phyloP scores from a whole-genome alignment of 148 eudicot genomes.

The Cornus florida region DNA sequence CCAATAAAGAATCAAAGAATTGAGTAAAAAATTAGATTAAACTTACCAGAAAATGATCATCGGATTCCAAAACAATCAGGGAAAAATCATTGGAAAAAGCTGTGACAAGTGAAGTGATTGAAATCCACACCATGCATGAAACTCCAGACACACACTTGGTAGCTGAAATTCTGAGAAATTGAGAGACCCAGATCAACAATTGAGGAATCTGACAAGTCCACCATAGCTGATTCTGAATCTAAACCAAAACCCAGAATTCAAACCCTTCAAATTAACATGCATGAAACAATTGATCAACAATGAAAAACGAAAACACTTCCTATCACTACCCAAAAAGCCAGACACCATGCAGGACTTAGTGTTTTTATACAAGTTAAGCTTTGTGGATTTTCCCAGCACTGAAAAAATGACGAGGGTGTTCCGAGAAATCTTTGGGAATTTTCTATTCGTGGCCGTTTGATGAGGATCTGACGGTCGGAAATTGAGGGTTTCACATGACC shows the following conservation, averaged over 20 bases:
- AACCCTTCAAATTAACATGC: conserved; percentile 4
- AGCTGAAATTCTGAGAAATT: conserved; percentile 37
- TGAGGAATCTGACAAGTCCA: conserved; percentile 18
- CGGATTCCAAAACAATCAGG: conserved; percentile 62
- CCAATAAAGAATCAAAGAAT: conserved; percentile 70
- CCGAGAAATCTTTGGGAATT: conserved; percentile 12
- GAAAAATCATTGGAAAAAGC: conserved; percentile 39
- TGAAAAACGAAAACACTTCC: not conserved
- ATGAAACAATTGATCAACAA: conserved; percentile 11
- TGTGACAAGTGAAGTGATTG: conserved; percentile 20
- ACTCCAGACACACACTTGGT: conserved; percentile 32
- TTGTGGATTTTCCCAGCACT: conserved; percentile 7
- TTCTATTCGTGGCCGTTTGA: conserved; percentile 44
- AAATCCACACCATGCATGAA: conserved; percentile 25
- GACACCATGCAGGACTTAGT: conserved; percentile 15
- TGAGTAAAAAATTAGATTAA: not conserved
- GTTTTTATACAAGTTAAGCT: conserved; percentile 34
- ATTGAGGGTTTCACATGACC: conserved; percentile 33
- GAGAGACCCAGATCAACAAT: conserved; percentile 37
- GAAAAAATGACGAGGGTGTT: conserved; percentile 17
- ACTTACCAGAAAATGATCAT: conserved; percentile 44
- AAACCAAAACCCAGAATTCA: conserved; percentile 6
- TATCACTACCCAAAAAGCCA: conserved; percentile 42
- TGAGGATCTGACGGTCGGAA: conserved; percentile 56
- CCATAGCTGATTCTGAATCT: conserved; percentile 13